Evolutionary conservation across 192 early-diverging fungal species (phyloP).

Genomic region (Gamsiella multidivaricata): DNA sequence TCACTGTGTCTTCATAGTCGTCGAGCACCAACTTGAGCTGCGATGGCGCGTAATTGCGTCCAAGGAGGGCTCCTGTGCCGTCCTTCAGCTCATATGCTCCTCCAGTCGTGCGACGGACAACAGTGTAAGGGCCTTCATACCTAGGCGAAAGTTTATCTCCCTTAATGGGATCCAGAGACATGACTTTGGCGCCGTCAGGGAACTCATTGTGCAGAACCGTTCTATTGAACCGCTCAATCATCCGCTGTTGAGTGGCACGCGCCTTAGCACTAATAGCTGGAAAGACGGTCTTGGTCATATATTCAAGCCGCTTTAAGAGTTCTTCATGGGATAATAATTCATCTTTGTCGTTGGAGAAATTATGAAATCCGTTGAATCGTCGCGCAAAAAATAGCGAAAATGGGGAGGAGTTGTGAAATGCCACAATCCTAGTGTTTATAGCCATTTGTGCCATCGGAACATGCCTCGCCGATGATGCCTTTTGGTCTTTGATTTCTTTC

Average conservation of each 20-base stretch:
- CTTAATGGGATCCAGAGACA: slow-evolving; percentile 10
- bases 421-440: slow-evolving; percentile 43
- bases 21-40: slow-evolving; percentile 15
- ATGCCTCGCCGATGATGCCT: slow-evolving; percentile 40
- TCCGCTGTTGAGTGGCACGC: background rate
- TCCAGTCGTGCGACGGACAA: slow-evolving; percentile 3
- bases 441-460: slow-evolving; percentile 49
- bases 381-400: slow-evolving; percentile 58
- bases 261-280: background rate
- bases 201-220: slow-evolving; percentile 15
- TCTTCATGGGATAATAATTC: slow-evolving; percentile 1
- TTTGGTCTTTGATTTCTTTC: slow-evolving; percentile 33
- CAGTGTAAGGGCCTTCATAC: slow-evolving; percentile 18
- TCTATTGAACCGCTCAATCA: slow-evolving; percentile 16
- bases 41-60: slow-evolving; percentile 2
- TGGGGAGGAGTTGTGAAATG: slow-evolving; percentile 37
- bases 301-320: slow-evolving; percentile 10
- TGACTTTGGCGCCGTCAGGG: slow-evolving; percentile 18
- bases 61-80: slow-evolving; percentile 1
- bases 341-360: slow-evolving; percentile 20
- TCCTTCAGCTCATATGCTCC: slow-evolving; percentile 10
- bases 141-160: slow-evolving; percentile 4
- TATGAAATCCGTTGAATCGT: slow-evolving; percentile 41
- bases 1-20: slow-evolving; percentile 7
- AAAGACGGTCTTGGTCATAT: slow-evolving; percentile 27